Conservation (phyloP, 1,284 basidiomycete species). For the Takashimella tepidaria region DNA sequence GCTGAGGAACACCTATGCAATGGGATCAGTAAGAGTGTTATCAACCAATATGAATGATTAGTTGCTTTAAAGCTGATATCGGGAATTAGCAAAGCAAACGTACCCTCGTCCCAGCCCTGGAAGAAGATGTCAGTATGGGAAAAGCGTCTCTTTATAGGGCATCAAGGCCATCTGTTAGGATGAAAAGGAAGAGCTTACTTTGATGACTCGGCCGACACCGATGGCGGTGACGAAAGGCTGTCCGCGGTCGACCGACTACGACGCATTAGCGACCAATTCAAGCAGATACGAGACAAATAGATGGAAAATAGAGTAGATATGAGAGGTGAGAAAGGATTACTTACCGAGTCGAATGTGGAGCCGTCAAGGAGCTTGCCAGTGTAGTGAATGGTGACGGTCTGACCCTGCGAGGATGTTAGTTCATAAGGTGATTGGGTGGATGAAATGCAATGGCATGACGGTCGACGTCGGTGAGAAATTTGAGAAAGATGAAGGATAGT, state of each 20-base stretch:
- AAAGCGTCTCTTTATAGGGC: too few species aligned
- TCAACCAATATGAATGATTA: too few species aligned
- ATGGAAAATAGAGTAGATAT: too few species aligned
- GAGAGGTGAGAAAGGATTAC: too few species aligned
- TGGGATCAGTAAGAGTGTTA: too few species aligned
- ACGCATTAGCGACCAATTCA: too few species aligned
- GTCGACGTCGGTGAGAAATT: too few species aligned
- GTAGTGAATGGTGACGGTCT: constrained; percentile 48
- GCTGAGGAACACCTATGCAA: constrained; percentile 66
- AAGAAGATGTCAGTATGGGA: constrained; percentile 12
- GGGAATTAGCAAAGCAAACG: constrained; percentile 23
- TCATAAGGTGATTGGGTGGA: too few species aligned
- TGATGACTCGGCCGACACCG: constrained; percentile 71
- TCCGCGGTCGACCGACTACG: constrained; percentile 48
- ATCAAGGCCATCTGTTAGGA: too few species aligned
- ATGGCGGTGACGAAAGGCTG: constrained; percentile 68
- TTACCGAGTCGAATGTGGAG: constrained; percentile 47
- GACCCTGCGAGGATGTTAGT: constrained; percentile 7
- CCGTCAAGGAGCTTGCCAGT: constrained; percentile 48
- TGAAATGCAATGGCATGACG: too few species aligned
- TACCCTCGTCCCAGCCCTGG: constrained; percentile 82
- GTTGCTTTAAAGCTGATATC: constrained; percentile 3
- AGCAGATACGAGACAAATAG: too few species aligned
- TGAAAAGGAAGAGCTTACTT: constrained; percentile 31
- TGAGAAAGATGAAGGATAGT: too few species aligned